These are phyloP conservation scores for Beauveria rudraprayagi DNA, from an alignment of 2,329 filamentous ascomycete species.

Conservation along the genomic window DNA sequence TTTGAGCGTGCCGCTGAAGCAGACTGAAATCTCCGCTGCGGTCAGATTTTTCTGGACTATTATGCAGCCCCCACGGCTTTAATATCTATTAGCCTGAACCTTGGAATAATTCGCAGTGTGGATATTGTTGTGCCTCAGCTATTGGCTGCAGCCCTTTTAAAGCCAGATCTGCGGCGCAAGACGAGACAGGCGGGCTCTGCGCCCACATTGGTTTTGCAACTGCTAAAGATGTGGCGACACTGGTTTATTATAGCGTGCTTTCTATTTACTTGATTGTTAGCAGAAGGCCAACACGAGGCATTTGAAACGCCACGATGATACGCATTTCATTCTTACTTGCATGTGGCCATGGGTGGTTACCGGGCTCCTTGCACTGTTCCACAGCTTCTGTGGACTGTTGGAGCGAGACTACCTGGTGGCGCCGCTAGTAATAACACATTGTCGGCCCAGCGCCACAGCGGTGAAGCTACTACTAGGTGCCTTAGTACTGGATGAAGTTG, in stretches of 20 bases:
- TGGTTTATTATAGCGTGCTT: neutral
- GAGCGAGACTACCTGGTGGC: constrained; percentile 1
- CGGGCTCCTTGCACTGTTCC: neutral
- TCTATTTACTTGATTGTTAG: neutral
- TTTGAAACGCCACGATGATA: neutral
- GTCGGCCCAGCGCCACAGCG: neutral
- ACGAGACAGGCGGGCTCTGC: neutral
- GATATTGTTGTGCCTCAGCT: neutral
- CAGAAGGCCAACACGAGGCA: neutral
- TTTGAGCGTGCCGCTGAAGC: neutral
- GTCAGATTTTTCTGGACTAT: neutral
- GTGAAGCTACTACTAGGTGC: neutral
- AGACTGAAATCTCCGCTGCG: neutral
- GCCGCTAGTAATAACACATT: neutral
- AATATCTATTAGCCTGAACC: neutral
- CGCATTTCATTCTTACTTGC: neutral
- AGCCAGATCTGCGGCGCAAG: neutral
- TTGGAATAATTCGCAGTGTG: neutral
- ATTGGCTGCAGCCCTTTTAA: neutral
- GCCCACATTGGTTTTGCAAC: neutral
- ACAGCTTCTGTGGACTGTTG: neutral
- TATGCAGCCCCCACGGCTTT: neutral
- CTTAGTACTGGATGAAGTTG: neutral
- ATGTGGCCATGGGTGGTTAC: neutral
- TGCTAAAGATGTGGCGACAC: neutral